These are phyloP conservation scores for Inga leiocalycina DNA, from an alignment of 306 rosid species.

Conservation along the genomic window DNA sequence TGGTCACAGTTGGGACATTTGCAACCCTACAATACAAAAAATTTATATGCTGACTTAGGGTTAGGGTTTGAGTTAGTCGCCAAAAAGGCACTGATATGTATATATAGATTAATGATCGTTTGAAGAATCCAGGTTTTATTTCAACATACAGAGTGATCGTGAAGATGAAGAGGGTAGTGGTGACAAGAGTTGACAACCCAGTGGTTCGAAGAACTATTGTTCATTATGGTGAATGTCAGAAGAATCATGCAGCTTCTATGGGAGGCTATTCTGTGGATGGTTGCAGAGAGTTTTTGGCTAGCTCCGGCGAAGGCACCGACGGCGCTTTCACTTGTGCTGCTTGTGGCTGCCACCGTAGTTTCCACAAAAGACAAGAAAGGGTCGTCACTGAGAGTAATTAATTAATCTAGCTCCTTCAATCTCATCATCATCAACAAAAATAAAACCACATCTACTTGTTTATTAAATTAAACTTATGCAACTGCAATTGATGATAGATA, in stretches of 20 bases:
- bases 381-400: conserved; percentile 72
- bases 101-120: not conserved
- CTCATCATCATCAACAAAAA: not conserved
- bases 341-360: conserved; percentile 88
- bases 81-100: conserved; percentile 14
- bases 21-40: conserved; percentile 7
- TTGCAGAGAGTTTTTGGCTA: conserved; percentile 84
- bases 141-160: not conserved
- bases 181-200: not conserved
- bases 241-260: conserved; percentile 86
- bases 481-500: no score
- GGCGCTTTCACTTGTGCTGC: conserved; percentile 81
- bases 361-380: conserved; percentile 75
- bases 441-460: not conserved
- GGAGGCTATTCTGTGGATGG: conserved; percentile 97
- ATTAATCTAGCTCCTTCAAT: conserved; percentile 53
- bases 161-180: conserved; percentile 64
- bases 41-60: conserved; percentile 50
- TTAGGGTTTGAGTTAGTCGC: conserved; percentile 74
- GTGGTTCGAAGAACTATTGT: conserved; percentile 48
- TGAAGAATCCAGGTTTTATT: not conserved
- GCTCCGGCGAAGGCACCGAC: conserved; percentile 56
- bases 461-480: no score
- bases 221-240: conserved; percentile 82
- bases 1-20: not conserved